Conservation (phyloP, 768 basidiomycete species). For the Dioszegia hungarica region DNA sequence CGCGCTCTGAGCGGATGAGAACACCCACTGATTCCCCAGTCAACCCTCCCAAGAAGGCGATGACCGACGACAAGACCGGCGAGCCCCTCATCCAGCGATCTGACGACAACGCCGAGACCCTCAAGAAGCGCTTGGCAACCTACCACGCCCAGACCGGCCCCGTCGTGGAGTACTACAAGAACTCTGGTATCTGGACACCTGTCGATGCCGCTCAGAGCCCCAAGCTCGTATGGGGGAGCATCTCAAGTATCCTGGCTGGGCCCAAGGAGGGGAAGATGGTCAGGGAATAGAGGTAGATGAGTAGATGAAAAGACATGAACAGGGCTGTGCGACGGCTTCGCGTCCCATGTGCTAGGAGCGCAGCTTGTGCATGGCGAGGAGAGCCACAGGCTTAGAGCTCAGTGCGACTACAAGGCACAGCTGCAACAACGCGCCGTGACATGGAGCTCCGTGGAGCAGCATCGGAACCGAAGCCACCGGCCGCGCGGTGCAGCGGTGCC, state of each 20-base stretch:
- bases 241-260: constrained; percentile 33
- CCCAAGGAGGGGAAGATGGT: constrained; percentile 25
- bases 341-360: too few species aligned
- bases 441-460: too few species aligned
- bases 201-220: constrained; percentile 94
- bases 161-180: constrained; percentile 93
- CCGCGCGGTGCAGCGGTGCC: too few species aligned
- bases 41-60: constrained; percentile 96
- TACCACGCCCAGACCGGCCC: constrained; percentile 94
- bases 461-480: too few species aligned
- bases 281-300: constrained; percentile 2
- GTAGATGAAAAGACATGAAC: neutral
- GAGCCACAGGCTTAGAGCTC: too few species aligned
- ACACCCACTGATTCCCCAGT: too few species aligned
- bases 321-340: too few species aligned
- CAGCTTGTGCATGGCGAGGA: too few species aligned
- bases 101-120: constrained; percentile 94
- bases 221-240: constrained; percentile 69
- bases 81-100: constrained; percentile 95
- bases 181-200: constrained; percentile 79
- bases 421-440: too few species aligned
- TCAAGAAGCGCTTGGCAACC: constrained; percentile 78
- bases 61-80: constrained; percentile 87
- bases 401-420: too few species aligned
- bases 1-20: too few species aligned